Evolutionary conservation across 768 basidiomycete genomes (phyloP), one percentile per base, ranked within the genome.

Genomic region (Termitomyces sp.): DNA sequence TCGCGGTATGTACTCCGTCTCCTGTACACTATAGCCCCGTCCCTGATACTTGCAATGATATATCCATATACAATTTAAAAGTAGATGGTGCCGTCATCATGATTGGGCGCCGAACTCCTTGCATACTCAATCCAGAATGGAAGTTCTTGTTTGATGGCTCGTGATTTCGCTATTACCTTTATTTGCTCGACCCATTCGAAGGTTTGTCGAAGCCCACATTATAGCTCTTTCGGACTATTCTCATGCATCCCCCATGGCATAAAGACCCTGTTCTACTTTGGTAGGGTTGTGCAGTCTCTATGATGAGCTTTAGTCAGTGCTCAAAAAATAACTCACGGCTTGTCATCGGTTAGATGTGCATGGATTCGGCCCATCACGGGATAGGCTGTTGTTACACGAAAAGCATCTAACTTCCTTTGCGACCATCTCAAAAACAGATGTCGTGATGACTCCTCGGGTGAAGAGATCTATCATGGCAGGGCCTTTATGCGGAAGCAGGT

Each of bases 371-470:
- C 18, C 34, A 10, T 48, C 44, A 55, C 16, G 22, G 45, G 33
- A 41, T 51, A 55, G 26, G 26, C 51, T 24, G 45, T 39, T n/a
- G 34, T 26, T 10, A 18, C 15, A 47, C 46, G 45, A 34, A 58
- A 54, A 34, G 29, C 54, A 54, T 49, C 56, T 42, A 50, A 46
- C 20, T 52, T 56, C 51, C 42, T 41, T 36, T n/a, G n/a, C n/a
- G n/a, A 51, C 33, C 37, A 33, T n/a, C n/a, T 26, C 24, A 51
- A 7, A 45, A 44, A 57, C 50, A 36, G 33, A 42, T 51, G 33
- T 45, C 13, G 36, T 53, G 36, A 24, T 22, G 41, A 31, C 46
- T 56, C 58, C 44, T 62, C 61, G 55, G 60, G 46, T 34, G 33
- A 45, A 50, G 53, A 56, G 39, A 46, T 51, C 29, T 54, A 52